A percentile compares a stretch with the other conserved stretches of the same genome.
These are phyloP conservation scores for Capillidium rhysosporum DNA, from an alignment of 371 early-diverging fungal species.

Conservation along the genomic window DNA sequence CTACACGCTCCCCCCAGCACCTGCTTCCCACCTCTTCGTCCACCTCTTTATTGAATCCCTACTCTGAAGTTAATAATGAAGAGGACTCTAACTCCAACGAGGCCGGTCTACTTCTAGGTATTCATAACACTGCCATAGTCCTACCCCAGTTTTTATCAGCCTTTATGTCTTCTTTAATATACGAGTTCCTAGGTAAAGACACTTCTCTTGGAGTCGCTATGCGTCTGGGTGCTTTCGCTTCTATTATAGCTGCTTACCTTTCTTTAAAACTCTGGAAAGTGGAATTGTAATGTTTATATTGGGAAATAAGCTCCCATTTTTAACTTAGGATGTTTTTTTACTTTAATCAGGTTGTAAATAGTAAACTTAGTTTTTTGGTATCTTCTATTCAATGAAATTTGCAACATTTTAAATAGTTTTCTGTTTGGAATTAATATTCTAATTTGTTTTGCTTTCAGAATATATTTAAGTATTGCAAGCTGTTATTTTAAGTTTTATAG, in stretches of 20 bases:
- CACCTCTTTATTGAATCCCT: constrained; percentile 16
- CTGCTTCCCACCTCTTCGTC: no score
- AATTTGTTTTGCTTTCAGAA: no score
- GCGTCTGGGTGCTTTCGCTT: constrained; percentile 32
- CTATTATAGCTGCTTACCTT: constrained; percentile 21
- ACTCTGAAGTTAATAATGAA: neutral
- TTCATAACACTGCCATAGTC: constrained; percentile 87
- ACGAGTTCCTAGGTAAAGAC: constrained; percentile 31
- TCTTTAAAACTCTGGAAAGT: constrained; percentile 5
- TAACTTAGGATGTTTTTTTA: no score
- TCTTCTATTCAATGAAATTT: no score
- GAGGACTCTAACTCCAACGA: constrained; percentile 6
- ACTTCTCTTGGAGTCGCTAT: constrained; percentile 18
- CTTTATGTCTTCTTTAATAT: constrained; percentile 49
- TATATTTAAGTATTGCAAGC: no score
- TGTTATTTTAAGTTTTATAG: no score
- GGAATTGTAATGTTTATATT: no score
- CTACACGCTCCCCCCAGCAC: neutral
- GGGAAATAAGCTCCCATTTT: no score
- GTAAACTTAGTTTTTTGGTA: no score
- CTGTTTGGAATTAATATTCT: no score
- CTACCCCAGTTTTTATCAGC: constrained; percentile 77
- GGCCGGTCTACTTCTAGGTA: constrained; percentile 73
- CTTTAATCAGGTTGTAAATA: no score
- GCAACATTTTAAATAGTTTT: no score